phyloP scores from a whole-genome alignment of 2,329 filamentous ascomycete genomes.

The Verticillium isaacii region DNA sequence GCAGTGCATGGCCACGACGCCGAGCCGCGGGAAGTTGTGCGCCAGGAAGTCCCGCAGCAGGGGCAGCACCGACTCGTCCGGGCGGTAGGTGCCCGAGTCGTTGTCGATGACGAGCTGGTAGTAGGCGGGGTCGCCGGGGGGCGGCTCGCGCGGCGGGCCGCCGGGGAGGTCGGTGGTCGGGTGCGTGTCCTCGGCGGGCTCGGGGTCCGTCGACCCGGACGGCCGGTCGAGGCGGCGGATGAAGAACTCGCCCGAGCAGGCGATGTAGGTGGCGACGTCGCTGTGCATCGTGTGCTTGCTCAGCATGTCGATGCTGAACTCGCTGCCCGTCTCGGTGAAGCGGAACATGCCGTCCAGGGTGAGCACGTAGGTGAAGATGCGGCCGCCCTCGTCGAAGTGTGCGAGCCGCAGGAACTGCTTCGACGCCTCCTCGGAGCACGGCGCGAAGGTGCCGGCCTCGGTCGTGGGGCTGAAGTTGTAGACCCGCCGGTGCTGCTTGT shows the following conservation, averaged over 20 bases:
- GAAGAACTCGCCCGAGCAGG: slow-evolving; percentile 91
- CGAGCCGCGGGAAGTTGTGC: slow-evolving; percentile 70
- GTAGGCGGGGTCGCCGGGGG: slow-evolving; percentile 42
- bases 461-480: slow-evolving; percentile 84
- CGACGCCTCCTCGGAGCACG: slow-evolving; percentile 66
- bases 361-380: slow-evolving; percentile 88
- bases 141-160: slow-evolving; percentile 38
- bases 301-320: slow-evolving; percentile 89
- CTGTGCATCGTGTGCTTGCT: slow-evolving; percentile 98
- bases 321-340: slow-evolving; percentile 93
- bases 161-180: slow-evolving; percentile 39
- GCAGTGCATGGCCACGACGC: slow-evolving; percentile 71
- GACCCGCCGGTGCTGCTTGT: slow-evolving; percentile 83
- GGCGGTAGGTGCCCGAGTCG: slow-evolving; percentile 88
- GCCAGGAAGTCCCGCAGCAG: slow-evolving; percentile 66
- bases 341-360: slow-evolving; percentile 82
- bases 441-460: slow-evolving; percentile 62
- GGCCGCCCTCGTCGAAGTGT: slow-evolving; percentile 79
- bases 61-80: slow-evolving; percentile 72
- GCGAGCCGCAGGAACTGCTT: slow-evolving; percentile 80
- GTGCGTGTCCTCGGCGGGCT: slow-evolving; percentile 44
- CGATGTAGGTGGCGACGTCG: slow-evolving; percentile 85
- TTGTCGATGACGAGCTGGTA: slow-evolving; percentile 95
- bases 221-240: slow-evolving; percentile 61
- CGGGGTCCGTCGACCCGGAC: slow-evolving; percentile 33